These are phyloP conservation scores for Annulohypoxylon stygium DNA, from an alignment of 495 filamentous ascomycete genomes.

Conservation along the genomic window DNA sequence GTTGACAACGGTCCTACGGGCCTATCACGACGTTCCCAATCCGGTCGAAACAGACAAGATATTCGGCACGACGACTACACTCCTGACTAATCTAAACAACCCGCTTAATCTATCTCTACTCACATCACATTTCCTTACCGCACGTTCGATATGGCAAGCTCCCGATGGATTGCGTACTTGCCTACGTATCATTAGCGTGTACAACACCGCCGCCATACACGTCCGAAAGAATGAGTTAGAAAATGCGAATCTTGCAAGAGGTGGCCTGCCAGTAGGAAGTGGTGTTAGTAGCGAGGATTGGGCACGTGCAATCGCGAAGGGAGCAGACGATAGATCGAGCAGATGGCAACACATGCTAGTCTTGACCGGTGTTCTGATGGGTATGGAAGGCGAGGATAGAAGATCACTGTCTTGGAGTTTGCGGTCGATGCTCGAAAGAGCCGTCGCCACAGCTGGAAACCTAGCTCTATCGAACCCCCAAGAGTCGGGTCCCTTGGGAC, in stretches of 20 bases:
- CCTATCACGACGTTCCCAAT: constrained; percentile 65
- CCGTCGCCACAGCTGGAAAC: constrained; percentile 83
- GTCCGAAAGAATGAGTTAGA: constrained; percentile 69
- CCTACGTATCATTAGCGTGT: constrained; percentile 85
- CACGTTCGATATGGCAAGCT: constrained; percentile 87
- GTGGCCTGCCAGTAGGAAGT: constrained; percentile 58
- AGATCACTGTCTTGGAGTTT: constrained; percentile 72
- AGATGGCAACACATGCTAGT: constrained; percentile 91
- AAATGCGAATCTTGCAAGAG: constrained; percentile 60
- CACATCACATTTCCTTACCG: constrained; percentile 87
- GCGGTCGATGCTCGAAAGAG: constrained; percentile 78
- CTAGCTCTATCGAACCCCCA: constrained; percentile 71
- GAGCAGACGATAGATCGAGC: constrained; percentile 84
- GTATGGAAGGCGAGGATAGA: constrained; percentile 78
- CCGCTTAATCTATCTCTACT: constrained; percentile 91
- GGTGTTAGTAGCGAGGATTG: constrained; percentile 77
- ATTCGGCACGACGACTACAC: constrained; percentile 81
- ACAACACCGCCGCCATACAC: constrained; percentile 82
- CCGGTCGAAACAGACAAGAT: constrained; percentile 67
- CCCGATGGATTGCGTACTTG: constrained; percentile 78
- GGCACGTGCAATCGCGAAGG: constrained; percentile 84
- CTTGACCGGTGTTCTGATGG: constrained; percentile 84
- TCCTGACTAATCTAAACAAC: constrained; percentile 86
- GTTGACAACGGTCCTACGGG: constrained; percentile 63
- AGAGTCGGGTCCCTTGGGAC: constrained; percentile 66